Evolutionary conservation across 2,329 filamentous ascomycete species (phyloP).

Genomic region (Trichoderma sp.): DNA sequence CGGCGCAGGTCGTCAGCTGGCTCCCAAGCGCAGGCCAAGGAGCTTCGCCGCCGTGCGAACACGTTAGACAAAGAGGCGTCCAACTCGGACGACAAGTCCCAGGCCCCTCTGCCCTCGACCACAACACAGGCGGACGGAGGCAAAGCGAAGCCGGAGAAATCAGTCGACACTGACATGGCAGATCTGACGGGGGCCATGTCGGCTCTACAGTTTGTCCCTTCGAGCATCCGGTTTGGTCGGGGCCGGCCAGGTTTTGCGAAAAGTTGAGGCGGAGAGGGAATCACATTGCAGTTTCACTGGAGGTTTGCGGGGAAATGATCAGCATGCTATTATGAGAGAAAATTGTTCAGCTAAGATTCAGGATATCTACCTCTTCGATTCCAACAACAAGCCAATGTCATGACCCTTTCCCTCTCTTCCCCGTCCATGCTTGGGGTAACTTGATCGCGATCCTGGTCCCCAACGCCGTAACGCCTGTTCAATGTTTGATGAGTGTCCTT

Average conservation of each 20-base stretch:
- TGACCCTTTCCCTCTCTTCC: neutral
- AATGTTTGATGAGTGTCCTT: too few relatives aligned
- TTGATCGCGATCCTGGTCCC: constrained; percentile 9
- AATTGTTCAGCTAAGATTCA: constrained; percentile 38
- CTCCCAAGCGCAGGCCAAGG: constrained; percentile 39
- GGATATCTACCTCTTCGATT: constrained; percentile 42
- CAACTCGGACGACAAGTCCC: constrained; percentile 29
- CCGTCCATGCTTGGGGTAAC: neutral
- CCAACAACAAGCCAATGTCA: constrained; percentile 7
- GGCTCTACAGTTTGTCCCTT: constrained; percentile 69
- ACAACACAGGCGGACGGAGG: constrained; percentile 10
- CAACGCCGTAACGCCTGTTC: constrained; percentile 30
- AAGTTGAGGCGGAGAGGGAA: constrained; percentile 39
- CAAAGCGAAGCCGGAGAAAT: constrained; percentile 30
- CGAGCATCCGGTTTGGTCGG: constrained; percentile 66
- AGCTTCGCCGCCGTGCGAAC: constrained; percentile 40
- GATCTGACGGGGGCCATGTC: constrained; percentile 70
- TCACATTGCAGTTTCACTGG: constrained; percentile 32
- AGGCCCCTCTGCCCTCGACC: constrained; percentile 22
- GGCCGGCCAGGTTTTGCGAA: constrained; percentile 58
- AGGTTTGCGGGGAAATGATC: constrained; percentile 35
- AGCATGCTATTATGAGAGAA: constrained; percentile 40
- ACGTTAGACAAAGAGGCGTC: constrained; percentile 36
- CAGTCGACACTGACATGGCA: constrained; percentile 59
- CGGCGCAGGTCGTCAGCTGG: constrained; percentile 54